A percentile compares a stretch with the other conserved stretches of the same genome.
These are phyloP conservation scores for Diutina mesorugosa DNA, from an alignment of 1,139 yeast genomes.

Conservation along the genomic window DNA sequence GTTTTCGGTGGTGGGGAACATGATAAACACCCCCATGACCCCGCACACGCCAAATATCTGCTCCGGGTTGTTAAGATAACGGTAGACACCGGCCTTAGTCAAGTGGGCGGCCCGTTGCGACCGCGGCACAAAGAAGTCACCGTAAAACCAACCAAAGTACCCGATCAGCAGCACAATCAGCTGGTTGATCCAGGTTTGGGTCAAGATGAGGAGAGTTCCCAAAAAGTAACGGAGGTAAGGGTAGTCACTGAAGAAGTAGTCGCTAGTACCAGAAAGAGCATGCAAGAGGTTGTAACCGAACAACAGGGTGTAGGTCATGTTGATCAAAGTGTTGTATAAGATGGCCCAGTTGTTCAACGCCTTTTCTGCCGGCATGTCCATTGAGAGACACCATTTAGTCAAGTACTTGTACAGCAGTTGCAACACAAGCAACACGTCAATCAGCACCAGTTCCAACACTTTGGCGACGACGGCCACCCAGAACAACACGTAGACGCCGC, in stretches of 20 bases:
- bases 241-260: conserved; percentile 12
- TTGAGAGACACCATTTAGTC: conserved; percentile 54
- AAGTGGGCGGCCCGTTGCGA: conserved; percentile 29
- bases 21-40: conserved; percentile 64
- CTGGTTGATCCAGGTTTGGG: conserved; percentile 63
- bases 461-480: conserved; percentile 37
- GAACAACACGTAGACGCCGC: conserved; percentile 23
- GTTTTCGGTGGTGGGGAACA: conserved; percentile 48
- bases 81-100: conserved; percentile 74
- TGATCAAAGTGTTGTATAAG: conserved; percentile 43
- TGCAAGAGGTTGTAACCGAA: conserved; percentile 27
- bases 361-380: conserved; percentile 53
- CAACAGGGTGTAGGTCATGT: conserved; percentile 32
- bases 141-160: conserved; percentile 83
- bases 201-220: conserved; percentile 38
- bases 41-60: conserved; percentile 75
- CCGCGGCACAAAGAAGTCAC: conserved; percentile 64
- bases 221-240: conserved; percentile 45
- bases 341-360: conserved; percentile 73
- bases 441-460: conserved; percentile 37
- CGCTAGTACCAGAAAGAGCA: conserved; percentile 12
- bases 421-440: conserved; percentile 39
- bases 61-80: conserved; percentile 79
- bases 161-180: conserved; percentile 69
- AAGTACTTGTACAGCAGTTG: conserved; percentile 56